Conservation (phyloP, 305 asterid species). For the Rubia peregrina region DNA sequence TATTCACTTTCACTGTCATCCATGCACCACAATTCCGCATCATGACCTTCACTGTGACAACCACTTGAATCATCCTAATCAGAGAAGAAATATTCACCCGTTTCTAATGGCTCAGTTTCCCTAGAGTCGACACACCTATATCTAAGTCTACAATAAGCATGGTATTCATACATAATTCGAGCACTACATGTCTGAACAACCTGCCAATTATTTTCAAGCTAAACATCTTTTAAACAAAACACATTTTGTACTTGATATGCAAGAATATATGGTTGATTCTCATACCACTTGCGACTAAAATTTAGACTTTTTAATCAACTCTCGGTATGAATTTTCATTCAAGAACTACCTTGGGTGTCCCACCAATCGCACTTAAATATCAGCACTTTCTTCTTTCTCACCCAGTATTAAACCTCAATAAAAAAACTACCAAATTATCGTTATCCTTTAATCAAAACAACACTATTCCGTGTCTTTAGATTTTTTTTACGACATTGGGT, state of each 20-base stretch:
- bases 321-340: not conserved
- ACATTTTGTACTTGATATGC: not conserved
- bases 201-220: not conserved
- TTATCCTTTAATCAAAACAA: not conserved
- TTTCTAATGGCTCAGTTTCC: not conserved
- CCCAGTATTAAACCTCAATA: not conserved
- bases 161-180: not conserved
- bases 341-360: not conserved
- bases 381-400: not conserved
- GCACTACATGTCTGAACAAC: not conserved
- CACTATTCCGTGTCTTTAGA: not conserved
- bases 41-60: too few species aligned
- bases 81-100: too few species aligned
- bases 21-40: too few species aligned
- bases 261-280: not conserved
- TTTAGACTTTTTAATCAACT: not conserved
- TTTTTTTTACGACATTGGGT: not conserved
- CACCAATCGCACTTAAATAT: not conserved
- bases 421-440: not conserved
- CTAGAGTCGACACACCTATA: not conserved
- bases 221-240: not conserved
- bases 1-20: too few species aligned
- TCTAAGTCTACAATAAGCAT: not conserved
- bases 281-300: not conserved
- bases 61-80: too few species aligned